Evolutionary conservation across 169 alveolate genomes (phyloP), one percentile per base, ranked within the genome.

Genomic region (Eimeria mitis): DNA sequence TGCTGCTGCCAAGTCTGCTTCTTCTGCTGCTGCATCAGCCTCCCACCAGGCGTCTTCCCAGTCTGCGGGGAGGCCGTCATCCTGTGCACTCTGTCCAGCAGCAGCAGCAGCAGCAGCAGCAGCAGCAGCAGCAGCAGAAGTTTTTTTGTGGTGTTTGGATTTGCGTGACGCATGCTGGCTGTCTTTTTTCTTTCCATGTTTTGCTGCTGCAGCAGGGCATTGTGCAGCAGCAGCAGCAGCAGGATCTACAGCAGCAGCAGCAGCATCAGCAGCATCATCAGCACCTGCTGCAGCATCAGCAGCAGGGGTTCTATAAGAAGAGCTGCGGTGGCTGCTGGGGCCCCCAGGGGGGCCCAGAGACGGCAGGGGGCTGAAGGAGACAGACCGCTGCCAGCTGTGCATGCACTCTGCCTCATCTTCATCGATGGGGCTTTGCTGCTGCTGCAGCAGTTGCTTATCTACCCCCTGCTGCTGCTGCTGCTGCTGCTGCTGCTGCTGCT

Each of bases 21-120:
- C 79, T 70, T 14, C 79, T 31, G 79, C 47, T 70, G 79, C 79
- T 70, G 79, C 79, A 19, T 70, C 79, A 34, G 40, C 79, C 13
- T 70, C 79, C 79, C 42, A 70, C 79, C 79, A 70, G 40, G 79
- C 47, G 37, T 70, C 79, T 19, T 23, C 79, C 79, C 79, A 70
- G 25, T 34, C 79, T 11, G 47, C 9, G 6, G 47, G 47, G 79
- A 70, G 47, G 52, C 79, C 47, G 25, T 37, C 79, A 70, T 70
- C 79, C 9, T 70, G 40, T 70, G 79, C 7, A 47, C 23, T 47
- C 31, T 70, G 52, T n/a, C 52, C 79, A 9, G 47, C 49, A 7
- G 79, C 79, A 34, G 79, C 79, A 19, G 68, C 68, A 25, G n/a
- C n/a, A n/a, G n/a, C n/a, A n/a, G n/a, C n/a, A n/a, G 68, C 68